Percentiles rank a stretch among this genome's conserved stretches.
phyloP scores from a whole-genome alignment of 2,329 filamentous ascomycete species.

The Talaromyces marneffei region DNA sequence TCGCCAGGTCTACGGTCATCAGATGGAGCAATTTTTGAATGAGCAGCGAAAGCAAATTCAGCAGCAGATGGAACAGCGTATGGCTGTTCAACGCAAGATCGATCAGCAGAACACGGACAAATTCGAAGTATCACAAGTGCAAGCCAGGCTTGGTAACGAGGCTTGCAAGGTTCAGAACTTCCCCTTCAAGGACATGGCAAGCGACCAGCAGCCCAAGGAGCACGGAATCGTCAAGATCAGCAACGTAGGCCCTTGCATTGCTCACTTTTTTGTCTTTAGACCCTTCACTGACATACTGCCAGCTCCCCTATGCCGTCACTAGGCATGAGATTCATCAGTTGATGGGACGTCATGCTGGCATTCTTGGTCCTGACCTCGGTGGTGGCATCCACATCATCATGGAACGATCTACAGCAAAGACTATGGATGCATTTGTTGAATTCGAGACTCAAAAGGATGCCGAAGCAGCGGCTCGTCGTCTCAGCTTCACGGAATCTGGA shows the following conservation, averaged over 20 bases:
- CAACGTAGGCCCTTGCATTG: slow-evolving; percentile 27
- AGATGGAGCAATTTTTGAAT: slow-evolving; percentile 6
- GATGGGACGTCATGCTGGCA: slow-evolving; percentile 39
- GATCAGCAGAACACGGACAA: slow-evolving; percentile 5
- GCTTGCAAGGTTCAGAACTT: slow-evolving; percentile 3
- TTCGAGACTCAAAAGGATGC: slow-evolving; percentile 37
- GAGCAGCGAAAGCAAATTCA: slow-evolving; percentile 6
- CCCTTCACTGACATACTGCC: background rate
- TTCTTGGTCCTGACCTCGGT: slow-evolving; percentile 34
- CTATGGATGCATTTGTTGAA: slow-evolving; percentile 50
- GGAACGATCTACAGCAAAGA: slow-evolving; percentile 53
- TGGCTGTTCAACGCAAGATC: slow-evolving; percentile 7
- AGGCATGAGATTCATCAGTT: slow-evolving; percentile 46
- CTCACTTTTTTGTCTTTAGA: background rate
- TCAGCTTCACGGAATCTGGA: slow-evolving; percentile 30
- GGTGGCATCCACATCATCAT: slow-evolving; percentile 52
- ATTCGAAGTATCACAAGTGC: background rate
- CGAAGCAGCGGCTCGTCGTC: slow-evolving; percentile 29
- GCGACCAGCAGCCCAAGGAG: background rate
- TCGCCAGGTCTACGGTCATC: slow-evolving; percentile 1
- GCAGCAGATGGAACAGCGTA: slow-evolving; percentile 3
- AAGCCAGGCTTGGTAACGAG: background rate
- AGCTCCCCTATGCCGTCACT: slow-evolving; percentile 49
- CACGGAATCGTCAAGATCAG: slow-evolving; percentile 32
- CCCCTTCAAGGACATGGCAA: slow-evolving; percentile 6